These are phyloP conservation scores for Irpex sp. DNA, from an alignment of 1,284 basidiomycete genomes.

Conservation along the genomic window DNA sequence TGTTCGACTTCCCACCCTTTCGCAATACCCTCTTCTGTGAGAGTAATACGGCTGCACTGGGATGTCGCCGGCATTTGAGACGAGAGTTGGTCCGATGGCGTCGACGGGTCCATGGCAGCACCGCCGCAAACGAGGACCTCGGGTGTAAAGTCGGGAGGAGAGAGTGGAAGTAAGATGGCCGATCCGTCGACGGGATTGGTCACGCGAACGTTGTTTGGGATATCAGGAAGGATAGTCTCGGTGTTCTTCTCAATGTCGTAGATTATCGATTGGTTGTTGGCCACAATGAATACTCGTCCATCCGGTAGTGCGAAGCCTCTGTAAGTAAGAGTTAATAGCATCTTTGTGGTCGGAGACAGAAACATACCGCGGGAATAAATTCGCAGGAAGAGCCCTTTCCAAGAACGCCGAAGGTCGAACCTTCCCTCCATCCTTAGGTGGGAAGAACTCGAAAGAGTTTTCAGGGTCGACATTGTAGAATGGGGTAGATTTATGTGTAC, in stretches of 20 bases:
- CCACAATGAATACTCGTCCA: slow-evolving; percentile 44
- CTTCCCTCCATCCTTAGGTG: slow-evolving; percentile 43
- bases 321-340: neutral
- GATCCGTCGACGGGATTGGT: slow-evolving; percentile 44
- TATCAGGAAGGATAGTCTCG: slow-evolving; percentile 38
- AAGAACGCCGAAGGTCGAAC: slow-evolving; percentile 47
- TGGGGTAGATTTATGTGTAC: slow-evolving; percentile 14
- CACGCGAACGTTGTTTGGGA: slow-evolving; percentile 47
- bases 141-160: slow-evolving; percentile 40
- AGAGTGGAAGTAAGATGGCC: slow-evolving; percentile 45
- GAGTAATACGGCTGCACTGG: slow-evolving; percentile 34
- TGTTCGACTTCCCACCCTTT: slow-evolving; percentile 25
- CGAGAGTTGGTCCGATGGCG: slow-evolving; percentile 29
- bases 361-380: slow-evolving; percentile 25
- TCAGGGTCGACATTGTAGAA: slow-evolving; percentile 23
- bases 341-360: neutral
- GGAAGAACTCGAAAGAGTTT: slow-evolving; percentile 52
- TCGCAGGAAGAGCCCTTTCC: slow-evolving; percentile 20
- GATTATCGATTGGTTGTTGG: slow-evolving; percentile 37
- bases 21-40: slow-evolving; percentile 21
- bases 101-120: slow-evolving; percentile 21
- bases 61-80: slow-evolving; percentile 39
- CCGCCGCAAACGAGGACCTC: slow-evolving; percentile 52
- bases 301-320: slow-evolving; percentile 24
- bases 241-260: slow-evolving; percentile 29